Evolutionary conservation across 495 filamentous ascomycete species (phyloP).

Genomic region (Podospora appendiculata): DNA sequence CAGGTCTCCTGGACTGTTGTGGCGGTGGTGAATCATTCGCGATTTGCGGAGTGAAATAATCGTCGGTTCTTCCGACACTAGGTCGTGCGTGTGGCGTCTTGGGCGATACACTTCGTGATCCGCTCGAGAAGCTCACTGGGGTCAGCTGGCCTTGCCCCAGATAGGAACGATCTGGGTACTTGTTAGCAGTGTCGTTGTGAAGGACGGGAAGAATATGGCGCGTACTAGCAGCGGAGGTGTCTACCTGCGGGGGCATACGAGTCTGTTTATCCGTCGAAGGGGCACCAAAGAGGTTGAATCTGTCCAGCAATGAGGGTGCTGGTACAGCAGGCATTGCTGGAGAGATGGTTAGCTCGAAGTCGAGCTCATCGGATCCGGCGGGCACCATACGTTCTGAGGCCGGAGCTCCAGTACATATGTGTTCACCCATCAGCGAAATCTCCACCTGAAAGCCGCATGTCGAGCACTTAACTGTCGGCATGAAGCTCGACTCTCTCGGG

Average conservation of each 20-base stretch:
- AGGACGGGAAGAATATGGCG: background rate
- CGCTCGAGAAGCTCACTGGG: slow-evolving; percentile 51
- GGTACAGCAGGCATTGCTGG: slow-evolving; percentile 20
- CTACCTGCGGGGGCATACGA: slow-evolving; percentile 41
- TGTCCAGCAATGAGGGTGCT: slow-evolving; percentile 29
- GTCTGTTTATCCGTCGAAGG: slow-evolving; percentile 20
- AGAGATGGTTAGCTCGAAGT: slow-evolving; percentile 8
- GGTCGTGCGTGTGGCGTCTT: slow-evolving; percentile 37
- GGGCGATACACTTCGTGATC: slow-evolving; percentile 51
- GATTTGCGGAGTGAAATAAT: slow-evolving; percentile 31
- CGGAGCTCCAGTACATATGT: slow-evolving; percentile 53
- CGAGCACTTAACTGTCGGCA: slow-evolving; percentile 95
- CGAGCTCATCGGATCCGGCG: background rate
- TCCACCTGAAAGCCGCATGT: slow-evolving; percentile 77
- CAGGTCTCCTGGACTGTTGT: slow-evolving; percentile 21
- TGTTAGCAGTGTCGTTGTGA: slow-evolving; percentile 21
- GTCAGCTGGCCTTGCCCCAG: slow-evolving; percentile 50
- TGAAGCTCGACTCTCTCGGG: slow-evolving; percentile 56
- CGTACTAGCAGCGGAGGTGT: slow-evolving; percentile 53
- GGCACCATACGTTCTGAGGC: slow-evolving; percentile 28
- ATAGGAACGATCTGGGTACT: slow-evolving; percentile 52
- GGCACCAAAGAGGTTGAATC: slow-evolving; percentile 25
- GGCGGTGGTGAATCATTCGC: slow-evolving; percentile 22
- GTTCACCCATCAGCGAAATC: slow-evolving; percentile 88
- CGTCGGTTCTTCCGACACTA: slow-evolving; percentile 25